Conservation (phyloP, 352 stramenopile species). For the Pseudoperonospora humuli region DNA sequence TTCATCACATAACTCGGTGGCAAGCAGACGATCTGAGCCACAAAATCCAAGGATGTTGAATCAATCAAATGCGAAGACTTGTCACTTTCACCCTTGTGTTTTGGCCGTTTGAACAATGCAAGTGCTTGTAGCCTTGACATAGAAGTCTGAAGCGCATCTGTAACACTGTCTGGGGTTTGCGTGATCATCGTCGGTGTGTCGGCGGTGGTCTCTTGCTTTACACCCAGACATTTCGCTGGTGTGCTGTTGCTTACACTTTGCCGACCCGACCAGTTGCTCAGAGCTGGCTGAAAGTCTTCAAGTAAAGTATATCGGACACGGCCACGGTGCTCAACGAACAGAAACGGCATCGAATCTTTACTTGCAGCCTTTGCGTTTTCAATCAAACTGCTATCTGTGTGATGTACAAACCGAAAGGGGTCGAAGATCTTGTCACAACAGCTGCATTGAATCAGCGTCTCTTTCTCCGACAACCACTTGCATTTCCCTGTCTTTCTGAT, state of each 20-base stretch:
- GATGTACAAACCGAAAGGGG: conserved; percentile 13
- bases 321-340: conserved; percentile 24
- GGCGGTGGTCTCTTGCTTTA: conserved; percentile 1
- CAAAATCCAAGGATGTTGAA: conserved; percentile 6
- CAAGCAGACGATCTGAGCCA: conserved; percentile 23
- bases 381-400: conserved; percentile 19
- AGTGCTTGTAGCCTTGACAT: conserved; percentile 7
- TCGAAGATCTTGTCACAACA: conserved; percentile 13
- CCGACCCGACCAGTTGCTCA: conserved; percentile 5
- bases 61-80: too few relatives aligned
- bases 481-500: conserved; percentile 18
- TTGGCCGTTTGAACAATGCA: conserved; percentile 21
- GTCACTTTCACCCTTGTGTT: conserved; percentile 3
- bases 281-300: conserved; percentile 5
- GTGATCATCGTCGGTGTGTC: not conserved
- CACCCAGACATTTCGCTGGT: conserved; percentile 3
- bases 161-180: not conserved
- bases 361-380: conserved; percentile 8
- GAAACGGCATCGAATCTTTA: conserved; percentile 16
- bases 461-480: conserved; percentile 14
- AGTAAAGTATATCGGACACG: conserved; percentile 9
- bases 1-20: conserved; percentile 27
- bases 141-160: not conserved
- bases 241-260: conserved; percentile 8
- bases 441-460: conserved; percentile 7